These are phyloP conservation scores for Tetrahymena borealis DNA, from an alignment of 73 alveolate genomes.

Conservation along the genomic window DNA sequence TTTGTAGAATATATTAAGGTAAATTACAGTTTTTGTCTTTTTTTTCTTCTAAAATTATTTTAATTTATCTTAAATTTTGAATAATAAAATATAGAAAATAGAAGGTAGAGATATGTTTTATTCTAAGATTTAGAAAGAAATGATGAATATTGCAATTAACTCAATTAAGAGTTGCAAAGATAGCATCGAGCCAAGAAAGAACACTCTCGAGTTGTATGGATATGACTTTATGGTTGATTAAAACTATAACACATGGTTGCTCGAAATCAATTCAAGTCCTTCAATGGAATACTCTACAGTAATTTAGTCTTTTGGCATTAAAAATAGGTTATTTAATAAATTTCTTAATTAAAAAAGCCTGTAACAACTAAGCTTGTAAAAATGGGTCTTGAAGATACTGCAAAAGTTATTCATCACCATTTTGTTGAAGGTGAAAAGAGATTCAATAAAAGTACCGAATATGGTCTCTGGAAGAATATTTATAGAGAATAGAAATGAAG, in stretches of 20 bases:
- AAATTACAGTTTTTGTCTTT: too few relatives aligned
- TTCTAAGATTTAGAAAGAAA: conserved; percentile 5
- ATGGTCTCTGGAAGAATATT: background rate
- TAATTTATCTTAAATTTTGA: too few relatives aligned
- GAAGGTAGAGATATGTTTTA: conserved; percentile 9
- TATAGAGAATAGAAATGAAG: background rate
- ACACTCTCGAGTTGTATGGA: conserved; percentile 32
- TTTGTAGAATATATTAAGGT: background rate
- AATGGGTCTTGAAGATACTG: conserved; percentile 28
- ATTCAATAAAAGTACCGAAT: background rate
- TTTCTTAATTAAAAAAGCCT: conserved; percentile 6
- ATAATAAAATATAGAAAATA: background rate
- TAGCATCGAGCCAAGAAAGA: conserved; percentile 27
- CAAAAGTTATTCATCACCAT: conserved; percentile 13
- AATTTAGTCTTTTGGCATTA: background rate
- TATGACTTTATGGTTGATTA: conserved; percentile 38
- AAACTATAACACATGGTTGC: conserved; percentile 28
- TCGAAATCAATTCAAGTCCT: conserved; percentile 35
- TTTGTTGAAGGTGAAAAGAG: background rate
- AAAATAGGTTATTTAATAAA: background rate
- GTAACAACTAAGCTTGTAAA: conserved; percentile 25
- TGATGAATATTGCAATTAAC: conserved; percentile 19
- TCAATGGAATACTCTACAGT: conserved; percentile 27
- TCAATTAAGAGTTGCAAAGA: conserved; percentile 32
- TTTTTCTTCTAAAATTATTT: too few relatives aligned